Base-by-base conservation (phyloP, 345 rosid species). In the Excoecaria agallocha region DNA sequence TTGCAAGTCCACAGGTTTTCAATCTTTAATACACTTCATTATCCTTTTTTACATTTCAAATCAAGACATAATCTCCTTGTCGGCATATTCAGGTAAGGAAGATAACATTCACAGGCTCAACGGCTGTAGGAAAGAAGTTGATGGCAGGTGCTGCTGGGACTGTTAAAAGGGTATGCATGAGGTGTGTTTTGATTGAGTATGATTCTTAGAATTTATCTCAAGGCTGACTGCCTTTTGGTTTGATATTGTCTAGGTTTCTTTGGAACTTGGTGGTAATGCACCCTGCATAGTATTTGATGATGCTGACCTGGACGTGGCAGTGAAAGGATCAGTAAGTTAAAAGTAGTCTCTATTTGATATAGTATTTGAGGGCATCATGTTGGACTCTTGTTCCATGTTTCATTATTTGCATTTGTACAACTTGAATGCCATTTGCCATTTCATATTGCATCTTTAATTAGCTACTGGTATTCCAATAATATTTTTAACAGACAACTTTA, bases 211-310 rank as follows among this genome's bases (percentile, higher is more conserved):
- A 66, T 61, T 66, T 6, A 11, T 30, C 38, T 20, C 15, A 66
- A 7, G 71, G 78, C 63, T 80, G 74, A 75, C 70, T 77, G 66
- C 43, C 58, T 75, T 62, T 30, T 6, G 43, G 54, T 65, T 70
- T 78, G 43, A 30, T 68, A 67, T 64, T 11, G 62, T 75, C 25
- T 79, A 91, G 99, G 70, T 93, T 62, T 93, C 99, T 78, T 83
- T 95, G 77, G 99, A 95, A 84, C 98, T 95, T 63, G 99, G 97
- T 19, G 99, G 99, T 69, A 93, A 93, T 80, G 99, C 99, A 71
- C 99, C 97, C 63, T 95, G 96, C 86, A 95, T 95, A 76, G 83
- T 95, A 74, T 95, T 95, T 86, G 93, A 95, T 81, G 97, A 91
- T 77, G 99, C 99, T 24, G 91, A 93, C 84, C 64, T 93, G 79